Base-by-base conservation (phyloP, 257 asterid species). In the Solanum chiquidenum region DNA sequence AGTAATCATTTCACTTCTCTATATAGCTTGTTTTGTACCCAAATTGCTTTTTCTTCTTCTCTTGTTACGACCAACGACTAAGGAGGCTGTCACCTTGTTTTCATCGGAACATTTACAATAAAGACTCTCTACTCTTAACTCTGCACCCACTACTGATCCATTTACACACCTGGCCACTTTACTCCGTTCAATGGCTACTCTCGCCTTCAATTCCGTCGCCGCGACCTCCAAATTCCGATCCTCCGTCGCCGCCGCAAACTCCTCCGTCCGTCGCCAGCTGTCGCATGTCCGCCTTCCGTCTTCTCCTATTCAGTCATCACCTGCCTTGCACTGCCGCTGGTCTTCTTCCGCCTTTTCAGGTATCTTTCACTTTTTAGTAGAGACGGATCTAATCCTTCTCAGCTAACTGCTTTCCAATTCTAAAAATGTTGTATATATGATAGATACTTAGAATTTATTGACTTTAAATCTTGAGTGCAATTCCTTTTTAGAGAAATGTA, bases 131-230 rank as follows among this genome's bases (percentile, higher is more conserved):
- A n/a, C 33, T 37, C 34, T 2, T 1, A 10, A 46, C 12, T 46
- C 84, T 76, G 42, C 42, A 64, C 5, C 27, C 42, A 3, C 42
- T 11, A 29, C 68, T 29, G 44, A 82, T 82, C 86, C 69, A 82
- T 82, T 29, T 82, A 76, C 86, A 46, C 68, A 82, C 44, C 44
- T 82, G 69, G 44, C 86, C 21, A 25, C 83, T 55, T 68, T 58
- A 73, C 75, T 46, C 31, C 79, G 84, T 40, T 76, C 73, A 72
- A 71, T 46, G 62, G 60, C 77, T 29, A 4, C 80, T 71, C 27
- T 60, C 37, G 68, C 86, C 64, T 77, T 87, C 77, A 87, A 87
- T 72, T 77, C 89, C 86, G 86, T 87, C 79, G 66, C 86, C 71
- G 31, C 68, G 16, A 83, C 89, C 33, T 34, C 80, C 80, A 76